phyloP scores from a whole-genome alignment of 495 filamentous ascomycete species.

The Aspergillus sclerotioniger region DNA sequence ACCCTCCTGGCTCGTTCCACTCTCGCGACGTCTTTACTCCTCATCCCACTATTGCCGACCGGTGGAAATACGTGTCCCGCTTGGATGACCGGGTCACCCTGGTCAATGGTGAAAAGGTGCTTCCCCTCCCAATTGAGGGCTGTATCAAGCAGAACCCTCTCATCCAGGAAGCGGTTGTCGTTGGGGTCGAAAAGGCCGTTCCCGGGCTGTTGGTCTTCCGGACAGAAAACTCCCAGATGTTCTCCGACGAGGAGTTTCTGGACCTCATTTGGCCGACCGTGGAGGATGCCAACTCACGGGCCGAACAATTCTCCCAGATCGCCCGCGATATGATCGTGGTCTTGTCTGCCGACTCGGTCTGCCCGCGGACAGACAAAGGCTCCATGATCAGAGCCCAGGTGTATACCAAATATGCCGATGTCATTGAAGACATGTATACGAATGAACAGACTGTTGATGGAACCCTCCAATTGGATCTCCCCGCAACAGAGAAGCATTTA shows the following conservation, averaged over 20 bases:
- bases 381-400: conserved; percentile 56
- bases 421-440: conserved; percentile 50
- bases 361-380: conserved; percentile 55
- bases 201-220: conserved; percentile 57
- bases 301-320: conserved; percentile 56
- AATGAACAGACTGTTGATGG: conserved; percentile 25
- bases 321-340: conserved; percentile 52
- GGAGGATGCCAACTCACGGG: conserved; percentile 46
- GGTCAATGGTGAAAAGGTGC: conserved; percentile 66
- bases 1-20: conserved; percentile 50
- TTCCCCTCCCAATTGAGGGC: conserved; percentile 63
- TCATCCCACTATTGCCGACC: conserved; percentile 55
- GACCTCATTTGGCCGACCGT: conserved; percentile 48
- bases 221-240: conserved; percentile 25
- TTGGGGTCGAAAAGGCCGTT: conserved; percentile 50
- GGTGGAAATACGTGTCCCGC: conserved; percentile 64
- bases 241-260: conserved; percentile 42
- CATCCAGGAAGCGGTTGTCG: conserved; percentile 57
- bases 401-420: conserved; percentile 43
- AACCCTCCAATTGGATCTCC: conserved; percentile 34
- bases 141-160: conserved; percentile 48
- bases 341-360: conserved; percentile 39
- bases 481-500: conserved; percentile 42
- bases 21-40: conserved; percentile 63
- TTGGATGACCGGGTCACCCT: conserved; percentile 64